These are phyloP conservation scores for Byssothecium circinans DNA, from an alignment of 2,329 filamentous ascomycete genomes.

Conservation along the genomic window DNA sequence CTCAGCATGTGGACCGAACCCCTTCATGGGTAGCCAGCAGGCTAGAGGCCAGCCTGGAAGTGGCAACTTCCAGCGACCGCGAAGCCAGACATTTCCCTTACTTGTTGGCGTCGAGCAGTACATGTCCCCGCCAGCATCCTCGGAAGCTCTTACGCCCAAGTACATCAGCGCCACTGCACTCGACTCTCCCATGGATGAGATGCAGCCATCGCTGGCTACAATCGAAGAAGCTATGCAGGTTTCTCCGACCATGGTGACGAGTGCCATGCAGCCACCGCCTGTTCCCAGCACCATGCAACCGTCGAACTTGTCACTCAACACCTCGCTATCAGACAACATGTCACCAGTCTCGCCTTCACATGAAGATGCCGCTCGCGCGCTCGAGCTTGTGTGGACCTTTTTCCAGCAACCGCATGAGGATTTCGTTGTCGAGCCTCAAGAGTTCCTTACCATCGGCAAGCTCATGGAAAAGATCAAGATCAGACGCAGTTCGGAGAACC, in stretches of 20 bases:
- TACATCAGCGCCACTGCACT: constrained; percentile 51
- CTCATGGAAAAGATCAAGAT: constrained; percentile 84
- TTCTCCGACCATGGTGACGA: constrained; percentile 40
- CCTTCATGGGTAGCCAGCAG: constrained; percentile 62
- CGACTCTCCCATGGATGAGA: constrained; percentile 55
- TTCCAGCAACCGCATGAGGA: constrained; percentile 71
- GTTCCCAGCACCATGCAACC: constrained; percentile 42
- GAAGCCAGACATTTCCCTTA: constrained; percentile 84
- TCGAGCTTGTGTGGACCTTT: constrained; percentile 80
- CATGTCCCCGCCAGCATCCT: constrained; percentile 53
- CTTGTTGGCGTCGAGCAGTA: constrained; percentile 63
- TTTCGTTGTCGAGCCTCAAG: constrained; percentile 73
- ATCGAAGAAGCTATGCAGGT: constrained; percentile 48
- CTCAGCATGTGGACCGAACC: constrained; percentile 60
- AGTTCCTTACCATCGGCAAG: constrained; percentile 76
- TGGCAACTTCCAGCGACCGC: constrained; percentile 69
- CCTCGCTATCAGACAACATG: constrained; percentile 32
- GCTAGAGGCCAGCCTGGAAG: constrained; percentile 51
- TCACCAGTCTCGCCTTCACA: constrained; percentile 68
- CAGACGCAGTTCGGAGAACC: constrained; percentile 52
- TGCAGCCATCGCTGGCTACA: constrained; percentile 41
- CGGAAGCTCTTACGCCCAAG: constrained; percentile 60
- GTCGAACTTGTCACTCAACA: constrained; percentile 8
- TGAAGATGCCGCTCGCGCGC: constrained; percentile 80
- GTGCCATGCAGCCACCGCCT: constrained; percentile 51